Evolutionary conservation across 441 rosid species (phyloP).

Genomic region (Pelargonium citronellum): DNA sequence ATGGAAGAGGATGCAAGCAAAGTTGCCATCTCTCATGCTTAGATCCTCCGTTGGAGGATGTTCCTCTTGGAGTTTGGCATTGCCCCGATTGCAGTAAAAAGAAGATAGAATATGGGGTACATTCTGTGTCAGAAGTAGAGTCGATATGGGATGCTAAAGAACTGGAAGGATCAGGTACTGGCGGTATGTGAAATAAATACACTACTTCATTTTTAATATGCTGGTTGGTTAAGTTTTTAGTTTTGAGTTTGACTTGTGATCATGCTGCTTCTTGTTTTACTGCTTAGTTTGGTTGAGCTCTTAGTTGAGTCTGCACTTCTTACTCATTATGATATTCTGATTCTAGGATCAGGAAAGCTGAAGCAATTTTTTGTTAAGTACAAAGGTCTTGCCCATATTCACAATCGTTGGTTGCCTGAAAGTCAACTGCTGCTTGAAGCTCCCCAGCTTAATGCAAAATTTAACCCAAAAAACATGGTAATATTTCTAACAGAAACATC

Average conservation of each 20-base stretch:
- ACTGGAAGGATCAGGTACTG: constrained; percentile 24
- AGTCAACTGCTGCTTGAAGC: constrained; percentile 37
- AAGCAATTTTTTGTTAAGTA: constrained; percentile 41
- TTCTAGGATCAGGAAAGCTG: constrained; percentile 29
- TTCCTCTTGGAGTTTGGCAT: constrained; percentile 45
- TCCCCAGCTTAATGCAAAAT: constrained; percentile 40
- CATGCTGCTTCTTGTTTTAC: constrained; percentile 3
- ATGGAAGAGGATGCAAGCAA: constrained; percentile 47
- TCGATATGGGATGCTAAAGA: constrained; percentile 43
- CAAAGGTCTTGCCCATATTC: constrained; percentile 51
- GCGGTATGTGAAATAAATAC: constrained; percentile 29
- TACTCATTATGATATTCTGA: constrained; percentile 16
- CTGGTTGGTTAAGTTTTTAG: constrained; percentile 5
- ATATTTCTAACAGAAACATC: constrained; percentile 5
- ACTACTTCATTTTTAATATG: constrained; percentile 7
- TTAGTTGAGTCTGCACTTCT: too few species aligned
- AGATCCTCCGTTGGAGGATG: constrained; percentile 35
- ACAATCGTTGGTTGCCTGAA: constrained; percentile 46
- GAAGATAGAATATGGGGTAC: constrained; percentile 36
- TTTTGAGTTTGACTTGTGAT: too few species aligned
- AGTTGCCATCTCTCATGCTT: constrained; percentile 51
- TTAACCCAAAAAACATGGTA: constrained; percentile 43
- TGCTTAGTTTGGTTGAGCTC: too few species aligned
- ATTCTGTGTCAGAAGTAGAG: constrained; percentile 43
- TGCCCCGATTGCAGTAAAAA: constrained; percentile 38